Base-by-base conservation (phyloP, 2,329 filamentous ascomycete genomes). In the Fusarium lateritium region DNA sequence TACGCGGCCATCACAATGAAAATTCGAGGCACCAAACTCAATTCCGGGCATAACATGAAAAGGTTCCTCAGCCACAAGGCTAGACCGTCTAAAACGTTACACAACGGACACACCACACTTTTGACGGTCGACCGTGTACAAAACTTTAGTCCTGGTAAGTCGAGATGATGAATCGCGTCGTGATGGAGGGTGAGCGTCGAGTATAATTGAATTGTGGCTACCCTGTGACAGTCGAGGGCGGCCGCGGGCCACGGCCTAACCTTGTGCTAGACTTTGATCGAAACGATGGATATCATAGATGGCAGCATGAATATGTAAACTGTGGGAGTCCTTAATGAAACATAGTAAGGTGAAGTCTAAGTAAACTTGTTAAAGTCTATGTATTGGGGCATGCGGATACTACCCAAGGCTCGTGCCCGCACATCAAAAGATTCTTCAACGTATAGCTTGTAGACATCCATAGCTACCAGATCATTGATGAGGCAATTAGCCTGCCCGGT, bases 21-120 rank as follows among this genome's bases (percentile, higher is more conserved):
- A 58, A 58, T 55, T 58, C 46, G 53, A 65, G 60, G 62, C 45
- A 69, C 67, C 42, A 52, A 72, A 70, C 60, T 73, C 62, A 69
- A 69, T 58, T 49, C 62, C 42, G 45, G 66, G 40, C 38, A 57
- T 56, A 57, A 42, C 47, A 53, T 40, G 46, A 60, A 56, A 31
- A 34, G 22, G n/a, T 50, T 65, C 34, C 40, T 40, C 54, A 55
- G 50, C 56, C 56, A 69, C 56, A 46, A 43, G 68, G 54, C 58
- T 69, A 53, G 63, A 58, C 49, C 50, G 46, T 72, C 56, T 49
- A 56, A 54, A 44, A 52, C 40, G 52, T 44, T 56, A 49, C 47
- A 49, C 57, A 38, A 55, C 55, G 59, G 61, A 54, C 49, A 24
- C 40, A 59, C 49, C 46, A 38, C 34, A 56, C 31, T 45, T 46